These are phyloP conservation scores for Chaetomiaceae sp. DNA, from an alignment of 2,329 filamentous ascomycete species.

Conservation along the genomic window DNA sequence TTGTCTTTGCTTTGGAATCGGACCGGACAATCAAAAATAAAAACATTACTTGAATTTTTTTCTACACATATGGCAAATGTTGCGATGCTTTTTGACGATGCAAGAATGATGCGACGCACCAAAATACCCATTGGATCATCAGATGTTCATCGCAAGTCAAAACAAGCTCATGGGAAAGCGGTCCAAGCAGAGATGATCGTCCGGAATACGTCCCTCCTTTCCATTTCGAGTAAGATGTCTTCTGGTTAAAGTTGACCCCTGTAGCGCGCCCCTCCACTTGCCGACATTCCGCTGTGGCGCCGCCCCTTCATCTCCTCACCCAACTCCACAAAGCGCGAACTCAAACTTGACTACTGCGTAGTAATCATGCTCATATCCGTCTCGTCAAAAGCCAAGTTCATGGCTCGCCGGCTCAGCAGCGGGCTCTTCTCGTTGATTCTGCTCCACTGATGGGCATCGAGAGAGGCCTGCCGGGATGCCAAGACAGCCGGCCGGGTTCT, in stretches of 20 bases:
- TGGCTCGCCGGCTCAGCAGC: constrained; percentile 37
- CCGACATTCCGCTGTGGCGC: constrained; percentile 1
- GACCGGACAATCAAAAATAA: constrained; percentile 1
- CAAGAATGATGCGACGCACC: not conserved
- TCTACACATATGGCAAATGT: too few relatives aligned
- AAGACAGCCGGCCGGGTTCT: constrained; percentile 45
- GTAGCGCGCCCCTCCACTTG: not conserved
- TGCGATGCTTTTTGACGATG: not conserved
- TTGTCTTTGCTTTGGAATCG: not conserved
- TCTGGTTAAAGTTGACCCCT: not conserved
- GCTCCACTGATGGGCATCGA: constrained; percentile 51
- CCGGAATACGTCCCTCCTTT: not conserved
- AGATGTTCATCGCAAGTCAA: not conserved
- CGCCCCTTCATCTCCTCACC: not conserved
- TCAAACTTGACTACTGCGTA: not conserved
- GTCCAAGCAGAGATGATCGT: not conserved
- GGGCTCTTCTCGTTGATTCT: constrained; percentile 37
- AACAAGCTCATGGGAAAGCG: constrained; percentile 6
- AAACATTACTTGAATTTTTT: too few relatives aligned
- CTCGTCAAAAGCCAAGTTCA: constrained; percentile 33
- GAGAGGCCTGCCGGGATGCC: constrained; percentile 47
- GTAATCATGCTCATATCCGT: constrained; percentile 5
- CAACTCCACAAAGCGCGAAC: not conserved
- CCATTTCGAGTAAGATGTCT: not conserved
- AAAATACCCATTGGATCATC: not conserved